Percentiles rank a stretch among this genome's conserved stretches.
Conservation (phyloP, 2,329 filamentous ascomycete genomes). For the Penicillium sp. region DNA sequence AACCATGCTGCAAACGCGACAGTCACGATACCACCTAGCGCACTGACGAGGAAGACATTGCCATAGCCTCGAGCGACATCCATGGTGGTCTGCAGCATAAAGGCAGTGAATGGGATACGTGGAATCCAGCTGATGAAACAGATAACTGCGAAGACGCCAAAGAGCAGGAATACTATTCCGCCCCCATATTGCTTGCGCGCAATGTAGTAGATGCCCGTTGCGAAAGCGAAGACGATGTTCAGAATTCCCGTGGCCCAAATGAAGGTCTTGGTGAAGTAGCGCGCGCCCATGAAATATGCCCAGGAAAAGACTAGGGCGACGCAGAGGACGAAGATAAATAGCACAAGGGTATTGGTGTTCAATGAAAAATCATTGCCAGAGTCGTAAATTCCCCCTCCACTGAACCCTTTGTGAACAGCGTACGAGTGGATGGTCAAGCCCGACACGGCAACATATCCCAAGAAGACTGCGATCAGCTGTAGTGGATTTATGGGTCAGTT, state of each 20-base stretch:
- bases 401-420: constrained; percentile 60
- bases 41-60: constrained; percentile 81
- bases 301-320: constrained; percentile 75
- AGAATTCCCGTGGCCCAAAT: constrained; percentile 91
- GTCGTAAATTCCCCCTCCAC: constrained; percentile 73
- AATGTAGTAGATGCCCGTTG: constrained; percentile 83
- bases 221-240: constrained; percentile 82
- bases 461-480: constrained; percentile 68
- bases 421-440: constrained; percentile 76
- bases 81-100: constrained; percentile 85
- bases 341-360: constrained; percentile 79
- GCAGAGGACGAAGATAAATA: constrained; percentile 76
- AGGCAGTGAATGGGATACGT: constrained; percentile 83
- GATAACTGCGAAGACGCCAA: constrained; percentile 75
- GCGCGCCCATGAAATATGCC: constrained; percentile 72
- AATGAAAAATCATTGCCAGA: constrained; percentile 66
- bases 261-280: constrained; percentile 81
- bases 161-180: constrained; percentile 83
- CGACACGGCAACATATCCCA: constrained; percentile 75
- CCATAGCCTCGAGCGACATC: constrained; percentile 81
- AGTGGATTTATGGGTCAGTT: not conserved
- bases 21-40: constrained; percentile 76
- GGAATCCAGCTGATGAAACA: constrained; percentile 88
- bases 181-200: constrained; percentile 74
- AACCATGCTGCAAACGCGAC: constrained; percentile 82